Evolutionary conservation across 106 monocot species (phyloP), one percentile per base, ranked within the genome.

Genomic region (Dendrobium catenatum): DNA sequence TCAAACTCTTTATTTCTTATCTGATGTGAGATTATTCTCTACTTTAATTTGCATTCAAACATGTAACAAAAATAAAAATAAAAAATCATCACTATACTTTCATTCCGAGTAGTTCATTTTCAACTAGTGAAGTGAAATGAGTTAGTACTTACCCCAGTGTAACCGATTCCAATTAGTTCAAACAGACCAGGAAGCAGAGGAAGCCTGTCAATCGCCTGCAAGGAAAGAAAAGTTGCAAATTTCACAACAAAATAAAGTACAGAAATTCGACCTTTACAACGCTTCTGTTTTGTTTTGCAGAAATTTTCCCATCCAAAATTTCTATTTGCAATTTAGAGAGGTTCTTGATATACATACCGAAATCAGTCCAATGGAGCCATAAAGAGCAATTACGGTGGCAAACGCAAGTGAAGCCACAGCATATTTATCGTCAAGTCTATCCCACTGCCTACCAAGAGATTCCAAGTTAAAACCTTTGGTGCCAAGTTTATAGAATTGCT

Each of bases 141-240:
- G 44, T 75, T 16, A 55, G 37, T 37, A 82, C 84, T 85, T 93
- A 98, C 98, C 88, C 91, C 98, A 24, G 88, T 87, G 51, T 95
- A 98, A 64, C 94, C 94, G 58, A 95, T 95, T 80, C 98, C 98
- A 31, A 98, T 89, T 78, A 93, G 78, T 82, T 98, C 95, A 86
- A 98, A 78, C 56, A 94, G 73, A 68, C 94, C 91, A 77, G 98
- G 98, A 72, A 66, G 5, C 15, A 24, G 24, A 66, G 64, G 22
- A 87, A 98, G 90, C 92, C 93, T 94, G 85, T 98, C 98, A 81
- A 98, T 87, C 75, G 95, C 93, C 98, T 98, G 87, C 85, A 89
- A 33, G 55, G 48, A 58, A 18, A 80, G 79, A 11, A 31, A 80
- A 24, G 43, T 72, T 58, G n/a, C 17, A 70, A 47, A 46, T 73